Evolutionary conservation across 805 yeast genomes (phyloP).

Genomic region (Cyberlindnera suaveolens): DNA sequence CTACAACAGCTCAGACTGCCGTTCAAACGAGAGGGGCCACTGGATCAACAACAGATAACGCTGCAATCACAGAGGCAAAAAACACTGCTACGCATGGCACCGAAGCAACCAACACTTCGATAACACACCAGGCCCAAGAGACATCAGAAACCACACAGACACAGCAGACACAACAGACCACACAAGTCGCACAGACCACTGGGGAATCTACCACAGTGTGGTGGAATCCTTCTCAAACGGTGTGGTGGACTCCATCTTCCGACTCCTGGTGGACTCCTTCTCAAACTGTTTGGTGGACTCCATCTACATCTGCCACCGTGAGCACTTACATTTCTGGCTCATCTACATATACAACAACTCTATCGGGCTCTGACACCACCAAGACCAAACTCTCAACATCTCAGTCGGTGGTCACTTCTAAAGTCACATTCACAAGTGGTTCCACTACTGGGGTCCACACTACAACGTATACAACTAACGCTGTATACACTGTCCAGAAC

Average conservation of each 20-base stretch:
- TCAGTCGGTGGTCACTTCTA: slow-evolving; percentile 9
- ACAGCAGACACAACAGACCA: neutral
- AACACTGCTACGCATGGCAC: too few relatives aligned
- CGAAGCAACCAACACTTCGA: too few relatives aligned
- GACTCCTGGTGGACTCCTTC: slow-evolving; percentile 10
- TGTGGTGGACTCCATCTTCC: slow-evolving; percentile 11
- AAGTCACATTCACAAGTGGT: slow-evolving; percentile 8
- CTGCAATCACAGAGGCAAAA: neutral
- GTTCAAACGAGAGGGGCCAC: neutral
- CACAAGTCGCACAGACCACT: neutral
- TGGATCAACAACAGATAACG: neutral
- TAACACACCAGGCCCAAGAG: neutral
- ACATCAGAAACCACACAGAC: neutral
- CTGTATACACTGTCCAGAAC: slow-evolving; percentile 10
- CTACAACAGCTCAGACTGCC: slow-evolving; percentile 1
- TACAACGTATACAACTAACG: slow-evolving; percentile 10
- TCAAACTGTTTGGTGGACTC: slow-evolving; percentile 12
- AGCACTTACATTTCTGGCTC: slow-evolving; percentile 1
- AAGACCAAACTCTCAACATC: slow-evolving; percentile 3
- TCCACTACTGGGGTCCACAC: slow-evolving; percentile 12
- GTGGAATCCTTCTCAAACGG: slow-evolving; percentile 13
- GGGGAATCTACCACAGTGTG: slow-evolving; percentile 15
- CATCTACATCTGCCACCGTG: slow-evolving; percentile 1
- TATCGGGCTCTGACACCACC: neutral
- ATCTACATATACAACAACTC: neutral